Percentiles rank a stretch among this genome's conserved stretches.
Conservation (phyloP, 345 rosid species). For the Capsella bursapastoris region DNA sequence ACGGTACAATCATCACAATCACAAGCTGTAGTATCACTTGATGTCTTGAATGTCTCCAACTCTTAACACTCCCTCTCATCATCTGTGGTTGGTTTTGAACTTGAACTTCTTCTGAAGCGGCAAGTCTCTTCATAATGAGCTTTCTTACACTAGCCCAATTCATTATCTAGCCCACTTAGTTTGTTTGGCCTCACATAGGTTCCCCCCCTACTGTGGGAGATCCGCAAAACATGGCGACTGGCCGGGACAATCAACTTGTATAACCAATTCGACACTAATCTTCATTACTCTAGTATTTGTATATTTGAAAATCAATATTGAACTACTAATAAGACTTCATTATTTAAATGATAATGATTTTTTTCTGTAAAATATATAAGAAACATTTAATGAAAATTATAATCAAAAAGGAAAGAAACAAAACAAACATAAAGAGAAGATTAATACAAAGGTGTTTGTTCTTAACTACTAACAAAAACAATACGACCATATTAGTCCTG, state of each 20-base stretch:
- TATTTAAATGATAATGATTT: background rate
- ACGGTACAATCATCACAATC: conserved; percentile 5
- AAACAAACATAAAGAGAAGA: too few relatives aligned
- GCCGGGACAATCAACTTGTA: too few relatives aligned
- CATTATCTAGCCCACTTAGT: background rate
- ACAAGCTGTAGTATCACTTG: conserved; percentile 22
- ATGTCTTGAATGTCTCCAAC: background rate
- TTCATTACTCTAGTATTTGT: too few relatives aligned
- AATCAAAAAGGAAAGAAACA: too few relatives aligned
- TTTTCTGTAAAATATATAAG: background rate
- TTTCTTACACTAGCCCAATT: conserved; percentile 23
- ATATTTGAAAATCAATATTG: too few relatives aligned
- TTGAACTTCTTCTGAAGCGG: conserved; percentile 4
- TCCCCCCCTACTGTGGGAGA: too few relatives aligned
- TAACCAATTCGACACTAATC: too few relatives aligned
- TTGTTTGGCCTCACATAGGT: background rate
- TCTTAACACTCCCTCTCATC: background rate
- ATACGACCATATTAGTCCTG: too few relatives aligned
- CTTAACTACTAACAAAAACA: too few relatives aligned
- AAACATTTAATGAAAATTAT: background rate
- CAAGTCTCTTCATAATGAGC: conserved; percentile 8
- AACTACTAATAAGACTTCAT: background rate
- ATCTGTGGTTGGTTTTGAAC: background rate
- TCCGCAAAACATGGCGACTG: too few relatives aligned
- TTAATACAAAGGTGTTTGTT: too few relatives aligned